phyloP scores from a whole-genome alignment of 768 basidiomycete species.

The Russula griseocarnosa region DNA sequence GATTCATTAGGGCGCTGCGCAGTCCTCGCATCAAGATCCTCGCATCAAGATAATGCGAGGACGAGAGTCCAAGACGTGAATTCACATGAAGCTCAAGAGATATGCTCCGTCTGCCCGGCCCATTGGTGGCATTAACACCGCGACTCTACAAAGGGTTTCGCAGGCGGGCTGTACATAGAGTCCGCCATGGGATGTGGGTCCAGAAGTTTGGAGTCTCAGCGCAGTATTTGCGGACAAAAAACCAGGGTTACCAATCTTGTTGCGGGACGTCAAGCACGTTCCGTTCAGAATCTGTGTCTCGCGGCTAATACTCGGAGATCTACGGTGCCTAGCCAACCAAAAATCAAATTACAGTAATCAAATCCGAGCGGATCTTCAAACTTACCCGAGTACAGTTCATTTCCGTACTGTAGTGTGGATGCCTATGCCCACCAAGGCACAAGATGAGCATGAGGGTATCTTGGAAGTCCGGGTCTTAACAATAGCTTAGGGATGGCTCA shows the following conservation, averaged over 20 bases:
- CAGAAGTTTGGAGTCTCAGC: background rate
- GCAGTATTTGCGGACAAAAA: background rate
- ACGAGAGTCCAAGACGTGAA: too few species aligned
- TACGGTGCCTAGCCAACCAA: too few species aligned
- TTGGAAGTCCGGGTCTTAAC: background rate
- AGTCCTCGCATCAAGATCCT: background rate
- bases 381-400: too few species aligned
- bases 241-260: too few species aligned
- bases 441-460: background rate
- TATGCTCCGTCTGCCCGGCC: too few species aligned
- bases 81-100: background rate
- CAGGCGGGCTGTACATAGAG: background rate
- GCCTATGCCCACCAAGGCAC: background rate
- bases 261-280: too few species aligned
- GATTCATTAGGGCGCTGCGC: background rate
- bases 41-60: too few species aligned
- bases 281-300: too few species aligned
- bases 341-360: too few species aligned
- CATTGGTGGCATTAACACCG: background rate
- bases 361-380: too few species aligned
- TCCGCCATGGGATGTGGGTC: background rate
- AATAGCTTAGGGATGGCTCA: background rate
- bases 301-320: too few species aligned
- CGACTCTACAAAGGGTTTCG: too few species aligned
- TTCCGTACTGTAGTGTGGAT: background rate